These are phyloP conservation scores for Collybiopsis confluens DNA, from an alignment of 768 basidiomycete genomes.

Conservation along the genomic window DNA sequence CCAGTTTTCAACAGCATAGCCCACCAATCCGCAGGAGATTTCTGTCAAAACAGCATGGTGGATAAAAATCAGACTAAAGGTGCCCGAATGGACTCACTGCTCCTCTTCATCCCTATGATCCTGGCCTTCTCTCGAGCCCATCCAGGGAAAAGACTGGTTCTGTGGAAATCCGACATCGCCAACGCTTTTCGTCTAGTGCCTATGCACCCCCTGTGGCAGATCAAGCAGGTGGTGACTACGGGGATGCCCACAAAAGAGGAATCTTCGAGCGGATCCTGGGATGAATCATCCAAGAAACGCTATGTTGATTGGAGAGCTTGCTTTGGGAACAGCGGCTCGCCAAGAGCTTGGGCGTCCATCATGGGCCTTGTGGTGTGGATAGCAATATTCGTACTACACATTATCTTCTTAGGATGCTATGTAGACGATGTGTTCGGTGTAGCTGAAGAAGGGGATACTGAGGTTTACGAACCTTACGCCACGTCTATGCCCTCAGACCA, in stretches of 20 bases:
- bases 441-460: not conserved
- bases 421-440: not conserved
- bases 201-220: conserved; percentile 21
- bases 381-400: conserved; percentile 10
- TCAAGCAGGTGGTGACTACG: conserved; percentile 18
- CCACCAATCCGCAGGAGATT: conserved; percentile 24
- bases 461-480: not conserved
- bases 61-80: conserved; percentile 9
- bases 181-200: conserved; percentile 19
- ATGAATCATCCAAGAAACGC: not conserved
- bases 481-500: conserved; percentile 16
- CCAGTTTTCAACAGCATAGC: too few species aligned
- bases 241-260: conserved; percentile 11
- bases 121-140: conserved; percentile 11
- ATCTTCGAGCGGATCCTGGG: not conserved
- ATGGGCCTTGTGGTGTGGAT: conserved; percentile 27
- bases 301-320: conserved; percentile 19
- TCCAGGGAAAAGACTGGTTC: not conserved
- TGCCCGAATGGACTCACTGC: conserved; percentile 20
- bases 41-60: conserved; percentile 24
- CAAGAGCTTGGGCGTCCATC: conserved; percentile 17
- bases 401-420: not conserved
- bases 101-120: conserved; percentile 16
- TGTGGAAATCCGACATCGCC: conserved; percentile 22
- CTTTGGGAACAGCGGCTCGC: conserved; percentile 18